phyloP scores from a whole-genome alignment of 805 yeast genomes.

The Wickerhamiella vanderwaltii region DNA sequence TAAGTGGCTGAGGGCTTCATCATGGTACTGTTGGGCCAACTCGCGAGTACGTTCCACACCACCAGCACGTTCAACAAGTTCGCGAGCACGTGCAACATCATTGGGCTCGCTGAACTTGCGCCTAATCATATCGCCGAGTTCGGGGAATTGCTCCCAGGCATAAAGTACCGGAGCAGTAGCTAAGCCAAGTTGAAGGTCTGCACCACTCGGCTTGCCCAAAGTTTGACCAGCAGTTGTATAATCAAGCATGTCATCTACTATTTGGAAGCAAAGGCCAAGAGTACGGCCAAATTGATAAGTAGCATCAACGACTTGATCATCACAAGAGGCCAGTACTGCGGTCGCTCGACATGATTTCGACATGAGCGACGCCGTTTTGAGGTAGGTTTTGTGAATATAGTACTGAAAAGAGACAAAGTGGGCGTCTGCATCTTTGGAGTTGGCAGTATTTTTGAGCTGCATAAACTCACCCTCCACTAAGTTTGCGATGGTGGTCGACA shows the following conservation, averaged over 20 bases:
- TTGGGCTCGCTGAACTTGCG: constrained; percentile 73
- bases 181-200: constrained; percentile 82
- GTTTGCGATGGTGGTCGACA: constrained; percentile 93
- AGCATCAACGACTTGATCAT: constrained; percentile 61
- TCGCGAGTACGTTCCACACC: constrained; percentile 68
- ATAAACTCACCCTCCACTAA: constrained; percentile 97
- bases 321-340: constrained; percentile 81
- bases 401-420: constrained; percentile 69
- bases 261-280: constrained; percentile 88
- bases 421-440: constrained; percentile 41
- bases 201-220: constrained; percentile 92
- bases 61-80: constrained; percentile 52
- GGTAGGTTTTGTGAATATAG: constrained; percentile 86
- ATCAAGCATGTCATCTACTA: constrained; percentile 92
- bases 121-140: constrained; percentile 68
- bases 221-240: constrained; percentile 77
- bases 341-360: constrained; percentile 89
- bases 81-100: constrained; percentile 72
- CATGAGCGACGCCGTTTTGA: constrained; percentile 89
- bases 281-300: constrained; percentile 88
- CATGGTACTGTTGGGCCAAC: constrained; percentile 69
- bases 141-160: constrained; percentile 86
- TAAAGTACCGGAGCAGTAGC: constrained; percentile 94
- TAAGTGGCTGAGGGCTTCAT: constrained; percentile 59
- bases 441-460: constrained; percentile 91